phyloP scores from a whole-genome alignment of 768 basidiomycete genomes.

The Melanogaster broomeanus region DNA sequence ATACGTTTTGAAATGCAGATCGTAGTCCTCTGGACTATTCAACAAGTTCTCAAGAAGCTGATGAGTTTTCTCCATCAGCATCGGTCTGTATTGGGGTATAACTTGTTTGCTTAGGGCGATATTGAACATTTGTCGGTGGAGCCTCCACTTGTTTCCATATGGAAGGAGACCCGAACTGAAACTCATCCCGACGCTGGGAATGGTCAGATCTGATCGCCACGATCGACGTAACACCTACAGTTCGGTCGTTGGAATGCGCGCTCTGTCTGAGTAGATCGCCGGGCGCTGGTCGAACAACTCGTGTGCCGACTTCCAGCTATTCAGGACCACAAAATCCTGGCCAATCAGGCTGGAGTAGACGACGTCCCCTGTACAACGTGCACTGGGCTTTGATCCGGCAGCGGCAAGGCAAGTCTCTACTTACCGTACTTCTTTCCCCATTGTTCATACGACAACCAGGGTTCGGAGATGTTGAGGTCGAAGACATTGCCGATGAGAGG shows the following conservation, averaged over 20 bases:
- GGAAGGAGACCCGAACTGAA: conserved; percentile 30
- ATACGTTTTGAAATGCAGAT: conserved; percentile 20
- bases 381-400: not conserved
- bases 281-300: conserved; percentile 29
- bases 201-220: not conserved
- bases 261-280: conserved; percentile 28
- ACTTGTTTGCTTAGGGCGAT: conserved; percentile 17
- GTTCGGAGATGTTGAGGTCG: conserved; percentile 18
- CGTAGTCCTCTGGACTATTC: conserved; percentile 11
- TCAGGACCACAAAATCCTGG: conserved; percentile 29
- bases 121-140: conserved; percentile 31
- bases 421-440: conserved; percentile 37
- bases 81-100: conserved; percentile 8
- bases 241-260: conserved; percentile 19
- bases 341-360: conserved; percentile 29
- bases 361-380: conserved; percentile 16
- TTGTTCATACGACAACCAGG: conserved; percentile 35
- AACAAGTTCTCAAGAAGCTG: conserved; percentile 28
- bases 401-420: not conserved
- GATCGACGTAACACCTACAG: conserved; percentile 9
- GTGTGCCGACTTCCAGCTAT: conserved; percentile 18
- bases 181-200: conserved; percentile 28
- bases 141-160: conserved; percentile 32
- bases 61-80: conserved; percentile 17
- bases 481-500: conserved; percentile 29